phyloP scores from a whole-genome alignment of 1,139 yeast genomes.

The Magnusiomyces fungicola region DNA sequence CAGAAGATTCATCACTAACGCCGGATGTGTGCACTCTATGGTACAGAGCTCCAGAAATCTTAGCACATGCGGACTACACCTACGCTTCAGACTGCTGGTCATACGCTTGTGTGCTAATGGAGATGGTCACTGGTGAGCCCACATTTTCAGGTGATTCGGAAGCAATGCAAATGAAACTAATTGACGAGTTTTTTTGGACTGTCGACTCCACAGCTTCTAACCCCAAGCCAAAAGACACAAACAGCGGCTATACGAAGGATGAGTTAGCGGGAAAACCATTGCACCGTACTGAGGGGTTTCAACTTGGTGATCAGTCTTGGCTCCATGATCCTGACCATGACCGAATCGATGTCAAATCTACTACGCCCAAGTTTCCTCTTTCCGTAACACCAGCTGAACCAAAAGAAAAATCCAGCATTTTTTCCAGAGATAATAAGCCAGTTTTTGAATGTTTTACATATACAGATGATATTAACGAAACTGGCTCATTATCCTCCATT shows the following conservation, averaged over 20 bases:
- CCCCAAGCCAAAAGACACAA: slow-evolving; percentile 75
- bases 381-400: too few relatives aligned
- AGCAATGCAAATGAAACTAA: slow-evolving; percentile 5
- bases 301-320: neutral
- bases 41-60: slow-evolving; percentile 79
- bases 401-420: too few relatives aligned
- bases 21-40: slow-evolving; percentile 66
- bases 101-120: slow-evolving; percentile 46
- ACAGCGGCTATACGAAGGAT: slow-evolving; percentile 62
- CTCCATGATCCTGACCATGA: neutral
- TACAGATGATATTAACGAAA: too few relatives aligned
- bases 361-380: neutral
- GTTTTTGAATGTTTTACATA: too few relatives aligned
- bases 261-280: slow-evolving; percentile 40
- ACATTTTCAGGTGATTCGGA: slow-evolving; percentile 8
- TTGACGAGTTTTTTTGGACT: slow-evolving; percentile 42
- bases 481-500: neutral
- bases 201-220: slow-evolving; percentile 67
- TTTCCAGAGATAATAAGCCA: too few relatives aligned
- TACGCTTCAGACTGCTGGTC: slow-evolving; percentile 75
- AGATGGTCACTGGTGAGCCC: slow-evolving; percentile 9
- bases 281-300: neutral
- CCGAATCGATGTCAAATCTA: neutral
- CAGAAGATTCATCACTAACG: slow-evolving; percentile 9
- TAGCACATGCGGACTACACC: slow-evolving; percentile 53